phyloP scores from a whole-genome alignment of 169 alveolate genomes.

The Plasmodium adleri region DNA sequence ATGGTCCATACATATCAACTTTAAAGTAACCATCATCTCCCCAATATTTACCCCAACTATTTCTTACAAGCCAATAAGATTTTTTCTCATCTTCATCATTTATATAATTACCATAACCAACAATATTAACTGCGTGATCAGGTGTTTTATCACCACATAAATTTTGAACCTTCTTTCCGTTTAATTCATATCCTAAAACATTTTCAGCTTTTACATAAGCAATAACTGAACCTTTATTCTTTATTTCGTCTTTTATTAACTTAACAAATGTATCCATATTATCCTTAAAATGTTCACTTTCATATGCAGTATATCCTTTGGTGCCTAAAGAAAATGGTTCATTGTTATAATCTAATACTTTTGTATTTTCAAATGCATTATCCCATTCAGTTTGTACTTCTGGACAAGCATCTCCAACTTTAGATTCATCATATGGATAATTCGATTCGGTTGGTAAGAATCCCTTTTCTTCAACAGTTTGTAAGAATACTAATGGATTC shows the following conservation, averaged over 20 bases:
- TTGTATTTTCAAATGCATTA: not conserved
- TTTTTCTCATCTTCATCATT: constrained; percentile 16
- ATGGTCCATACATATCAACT: constrained; percentile 51
- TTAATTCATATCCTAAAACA: constrained; percentile 29
- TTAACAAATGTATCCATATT: constrained; percentile 31
- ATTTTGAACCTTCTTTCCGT: constrained; percentile 60
- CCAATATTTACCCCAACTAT: constrained; percentile 62
- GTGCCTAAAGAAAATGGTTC: not conserved
- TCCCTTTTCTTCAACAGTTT: not conserved
- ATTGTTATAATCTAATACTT: not conserved
- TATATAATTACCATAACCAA: constrained; percentile 73
- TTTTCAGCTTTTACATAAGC: constrained; percentile 51
- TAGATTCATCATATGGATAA: not conserved
- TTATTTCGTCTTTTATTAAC: constrained; percentile 29
- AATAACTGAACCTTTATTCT: constrained; percentile 67
- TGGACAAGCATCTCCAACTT: constrained; percentile 9
- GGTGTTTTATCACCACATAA: constrained; percentile 48
- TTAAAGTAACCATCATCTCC: constrained; percentile 38
- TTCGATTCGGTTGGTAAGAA: not conserved
- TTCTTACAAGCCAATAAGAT: constrained; percentile 34
- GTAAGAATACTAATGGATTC: not conserved
- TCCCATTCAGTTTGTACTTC: not conserved
- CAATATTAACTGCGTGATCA: constrained; percentile 60
- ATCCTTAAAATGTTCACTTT: not conserved
- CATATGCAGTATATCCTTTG: constrained; percentile 3